These are phyloP conservation scores for Citrullus mucosospermus DNA, from an alignment of 306 rosid species.

Conservation along the genomic window DNA sequence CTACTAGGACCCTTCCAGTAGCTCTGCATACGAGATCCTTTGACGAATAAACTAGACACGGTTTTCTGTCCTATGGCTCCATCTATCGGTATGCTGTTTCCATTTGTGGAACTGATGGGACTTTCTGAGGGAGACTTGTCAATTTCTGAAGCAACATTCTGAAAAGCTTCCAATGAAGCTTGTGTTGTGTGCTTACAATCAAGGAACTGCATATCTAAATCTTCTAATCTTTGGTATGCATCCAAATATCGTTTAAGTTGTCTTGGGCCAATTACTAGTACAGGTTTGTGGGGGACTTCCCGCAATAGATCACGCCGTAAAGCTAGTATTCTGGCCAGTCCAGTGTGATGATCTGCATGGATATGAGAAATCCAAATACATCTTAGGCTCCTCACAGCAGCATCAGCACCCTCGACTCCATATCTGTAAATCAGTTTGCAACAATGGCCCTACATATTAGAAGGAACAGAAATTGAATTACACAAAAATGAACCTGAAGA, in stretches of 20 bases:
- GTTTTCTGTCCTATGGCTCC: conserved; percentile 18
- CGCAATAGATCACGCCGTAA: conserved; percentile 53
- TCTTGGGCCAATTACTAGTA: conserved; percentile 77
- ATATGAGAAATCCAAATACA: conserved; percentile 95
- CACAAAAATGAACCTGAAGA: neutral
- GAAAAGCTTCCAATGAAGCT: conserved; percentile 37
- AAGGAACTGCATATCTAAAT: conserved; percentile 75
- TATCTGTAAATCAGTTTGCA: conserved; percentile 43
- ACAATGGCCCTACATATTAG: conserved; percentile 1
- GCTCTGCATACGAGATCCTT: conserved; percentile 68
- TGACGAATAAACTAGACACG: conserved; percentile 50
- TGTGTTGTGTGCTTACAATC: conserved; percentile 61
- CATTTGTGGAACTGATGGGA: conserved; percentile 15
- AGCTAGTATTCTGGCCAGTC: conserved; percentile 82
- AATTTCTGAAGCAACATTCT: conserved; percentile 1
- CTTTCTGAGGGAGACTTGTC: conserved; percentile 16
- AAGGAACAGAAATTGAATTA: neutral
- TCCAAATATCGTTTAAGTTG: conserved; percentile 67
- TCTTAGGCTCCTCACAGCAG: conserved; percentile 49
- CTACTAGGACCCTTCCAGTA: conserved; percentile 43
- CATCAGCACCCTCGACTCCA: conserved; percentile 71
- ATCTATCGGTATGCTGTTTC: conserved; percentile 9
- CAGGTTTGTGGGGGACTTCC: conserved; percentile 64
- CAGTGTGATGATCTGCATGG: conserved; percentile 94
- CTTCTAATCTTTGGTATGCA: conserved; percentile 85